Base-by-base conservation (phyloP, 148 eudicot species). In the Salicornia ramosissima region DNA sequence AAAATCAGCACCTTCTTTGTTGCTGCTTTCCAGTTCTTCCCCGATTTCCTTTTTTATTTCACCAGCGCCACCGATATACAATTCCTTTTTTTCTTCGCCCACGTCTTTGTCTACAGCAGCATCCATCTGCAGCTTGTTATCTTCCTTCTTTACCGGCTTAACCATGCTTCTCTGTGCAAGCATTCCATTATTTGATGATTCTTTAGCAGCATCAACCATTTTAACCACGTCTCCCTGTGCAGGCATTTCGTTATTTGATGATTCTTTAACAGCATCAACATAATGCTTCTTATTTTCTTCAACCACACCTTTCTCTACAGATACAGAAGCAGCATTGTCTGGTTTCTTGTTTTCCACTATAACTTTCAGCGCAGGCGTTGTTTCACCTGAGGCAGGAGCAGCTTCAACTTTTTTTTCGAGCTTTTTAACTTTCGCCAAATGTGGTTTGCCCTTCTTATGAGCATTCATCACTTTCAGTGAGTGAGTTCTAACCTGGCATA, bases 401-500 rank as follows among this genome's bases (percentile, higher is more conserved):
- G 52, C 22, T 33, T 34, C 71, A 25, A 12, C n/a, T 5, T 16
- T 63, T 69, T 70, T n/a, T 21, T 57, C 63, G 25, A 29, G 55
- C 58, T 43, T 19, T 4, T 21, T 25, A n/a, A 74, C 47, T 26
- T 69, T 72, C 19, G 64, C 30, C 19, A 68, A 11, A 71, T 88
- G 90, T 71, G 73, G 85, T 76, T 77, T 88, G 46, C 88, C 86
- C 30, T 26, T 70, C 59, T 53, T 71, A 74, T 86, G 89, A 10
- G 45, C 29, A 33, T 77, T 76, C 82, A 86, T 71, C 39, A 75
- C 78, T 49, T 65, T 72, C 81, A 60, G 45, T n/a, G 83, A 55
- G 47, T 31, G 53, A 40, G 86, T 70, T 52, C 88, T 88, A 22
- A 70, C 75, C 52, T 79, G 21, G 53, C 96, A 90, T 56, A 84